Conservation (phyloP, 129 eudicot genomes). For the Chrysanthemum seticuspe region DNA sequence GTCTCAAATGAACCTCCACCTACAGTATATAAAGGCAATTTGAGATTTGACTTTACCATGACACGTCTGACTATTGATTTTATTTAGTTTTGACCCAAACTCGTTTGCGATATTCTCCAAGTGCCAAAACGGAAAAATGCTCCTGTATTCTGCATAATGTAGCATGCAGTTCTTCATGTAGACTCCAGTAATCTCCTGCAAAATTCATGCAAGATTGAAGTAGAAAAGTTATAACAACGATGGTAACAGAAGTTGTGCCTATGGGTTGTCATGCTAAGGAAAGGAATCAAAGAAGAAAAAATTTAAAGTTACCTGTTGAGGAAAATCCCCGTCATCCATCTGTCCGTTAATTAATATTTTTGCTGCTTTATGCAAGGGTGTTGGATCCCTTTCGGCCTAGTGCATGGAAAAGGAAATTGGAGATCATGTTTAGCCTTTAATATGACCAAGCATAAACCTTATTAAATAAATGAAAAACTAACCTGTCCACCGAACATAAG, state of each 20-base stretch:
- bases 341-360: conserved; percentile 37
- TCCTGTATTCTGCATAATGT: conserved; percentile 43
- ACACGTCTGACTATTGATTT: conserved; percentile 23
- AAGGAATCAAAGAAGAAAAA: not conserved
- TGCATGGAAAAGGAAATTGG: not conserved
- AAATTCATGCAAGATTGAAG: not conserved
- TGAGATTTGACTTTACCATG: not conserved
- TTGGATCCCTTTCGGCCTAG: conserved; percentile 42
- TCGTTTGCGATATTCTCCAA: conserved; percentile 45
- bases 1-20: not conserved
- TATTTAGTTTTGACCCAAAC: conserved; percentile 26
- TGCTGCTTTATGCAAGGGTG: conserved; percentile 47
- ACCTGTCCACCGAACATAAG: conserved; percentile 47
- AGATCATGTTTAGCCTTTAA: not conserved
- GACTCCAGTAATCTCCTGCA: conserved; percentile 44
- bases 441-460: conserved; percentile 7
- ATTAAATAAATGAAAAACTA: not conserved
- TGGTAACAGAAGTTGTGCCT: not conserved
- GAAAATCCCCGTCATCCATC: conserved; percentile 47
- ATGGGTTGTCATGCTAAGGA: not conserved
- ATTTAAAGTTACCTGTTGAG: conserved; percentile 35
- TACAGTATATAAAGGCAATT: not conserved
- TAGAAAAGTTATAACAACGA: conserved; percentile 1
- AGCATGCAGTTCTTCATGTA: conserved; percentile 48
- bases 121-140: conserved; percentile 48